phyloP scores from a whole-genome alignment of 352 stramenopile species.

The Phytopythium boreale region DNA sequence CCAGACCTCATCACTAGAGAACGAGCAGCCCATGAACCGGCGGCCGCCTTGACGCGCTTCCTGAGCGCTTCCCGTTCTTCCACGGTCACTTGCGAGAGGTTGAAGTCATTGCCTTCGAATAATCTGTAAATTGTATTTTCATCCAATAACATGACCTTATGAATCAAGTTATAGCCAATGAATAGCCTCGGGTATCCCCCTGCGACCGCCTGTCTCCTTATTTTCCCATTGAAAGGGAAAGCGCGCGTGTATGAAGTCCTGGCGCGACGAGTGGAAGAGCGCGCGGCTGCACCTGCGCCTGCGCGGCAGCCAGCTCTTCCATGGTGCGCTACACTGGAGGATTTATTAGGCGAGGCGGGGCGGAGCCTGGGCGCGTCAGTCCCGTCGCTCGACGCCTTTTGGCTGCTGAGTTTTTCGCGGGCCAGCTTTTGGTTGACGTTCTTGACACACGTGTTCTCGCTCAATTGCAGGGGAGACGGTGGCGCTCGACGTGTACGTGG shows the following conservation, averaged over 20 bases:
- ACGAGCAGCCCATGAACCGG: no score
- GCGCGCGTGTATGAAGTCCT: conserved; percentile 52
- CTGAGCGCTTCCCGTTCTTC: no score
- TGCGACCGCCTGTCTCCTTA: neutral
- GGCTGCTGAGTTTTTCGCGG: neutral
- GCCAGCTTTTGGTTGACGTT: no score
- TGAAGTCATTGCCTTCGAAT: no score
- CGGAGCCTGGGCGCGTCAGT: neutral
- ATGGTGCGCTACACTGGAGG: conserved; percentile 24
- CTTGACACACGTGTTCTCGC: no score
- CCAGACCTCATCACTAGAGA: neutral
- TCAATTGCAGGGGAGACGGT: conserved; percentile 35
- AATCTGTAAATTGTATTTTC: no score
- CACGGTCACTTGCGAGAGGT: no score
- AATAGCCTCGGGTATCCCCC: neutral
- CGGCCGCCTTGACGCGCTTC: no score
- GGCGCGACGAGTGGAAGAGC: conserved; percentile 66
- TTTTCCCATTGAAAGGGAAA: neutral
- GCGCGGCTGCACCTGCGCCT: conserved; percentile 50
- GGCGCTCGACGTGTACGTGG: conserved; percentile 32
- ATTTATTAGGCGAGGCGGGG: neutral
- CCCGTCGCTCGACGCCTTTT: neutral
- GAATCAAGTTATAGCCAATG: neutral
- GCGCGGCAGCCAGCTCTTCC: conserved; percentile 55
- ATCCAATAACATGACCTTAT: no score